Evolutionary conservation across 2,329 filamentous ascomycete genomes (phyloP).

Genomic region (Xylaria sp.): DNA sequence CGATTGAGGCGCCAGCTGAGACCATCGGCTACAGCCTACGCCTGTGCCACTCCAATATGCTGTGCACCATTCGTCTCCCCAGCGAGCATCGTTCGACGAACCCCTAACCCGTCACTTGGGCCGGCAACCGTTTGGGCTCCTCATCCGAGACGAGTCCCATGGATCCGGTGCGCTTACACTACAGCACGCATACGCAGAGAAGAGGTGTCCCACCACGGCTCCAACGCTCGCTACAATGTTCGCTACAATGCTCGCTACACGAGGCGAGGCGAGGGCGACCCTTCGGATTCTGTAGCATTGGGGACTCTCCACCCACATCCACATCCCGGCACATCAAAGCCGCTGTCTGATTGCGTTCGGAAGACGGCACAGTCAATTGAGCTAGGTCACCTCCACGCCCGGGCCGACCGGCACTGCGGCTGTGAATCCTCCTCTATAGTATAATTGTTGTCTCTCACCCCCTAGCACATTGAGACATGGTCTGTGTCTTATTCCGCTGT

Average conservation of each 20-base stretch:
- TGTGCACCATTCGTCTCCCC: background rate
- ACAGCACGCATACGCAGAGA: too few relatives aligned
- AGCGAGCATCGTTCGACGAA: background rate
- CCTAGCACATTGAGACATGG: background rate
- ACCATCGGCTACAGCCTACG: background rate
- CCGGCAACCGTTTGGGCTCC: background rate
- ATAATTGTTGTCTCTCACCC: background rate
- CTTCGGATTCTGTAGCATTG: background rate
- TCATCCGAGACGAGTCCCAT: background rate
- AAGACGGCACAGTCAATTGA: conserved; percentile 17
- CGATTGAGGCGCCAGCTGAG: conserved; percentile 5
- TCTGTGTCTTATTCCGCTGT: background rate
- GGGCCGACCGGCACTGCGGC: conserved; percentile 15
- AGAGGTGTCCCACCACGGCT: background rate
- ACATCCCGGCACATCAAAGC: conserved; percentile 12
- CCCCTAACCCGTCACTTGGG: background rate
- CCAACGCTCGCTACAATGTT: background rate
- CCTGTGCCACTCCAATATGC: background rate
- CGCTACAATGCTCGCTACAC: too few relatives aligned
- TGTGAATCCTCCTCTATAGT: background rate
- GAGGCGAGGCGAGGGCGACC: background rate
- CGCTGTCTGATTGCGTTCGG: conserved; percentile 11
- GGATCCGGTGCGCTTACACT: background rate
- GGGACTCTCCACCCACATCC: conserved; percentile 5
- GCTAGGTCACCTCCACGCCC: background rate